Evolutionary conservation across 345 rosid species (phyloP).

Genomic region (Rhodomyrtus tomentosa): DNA sequence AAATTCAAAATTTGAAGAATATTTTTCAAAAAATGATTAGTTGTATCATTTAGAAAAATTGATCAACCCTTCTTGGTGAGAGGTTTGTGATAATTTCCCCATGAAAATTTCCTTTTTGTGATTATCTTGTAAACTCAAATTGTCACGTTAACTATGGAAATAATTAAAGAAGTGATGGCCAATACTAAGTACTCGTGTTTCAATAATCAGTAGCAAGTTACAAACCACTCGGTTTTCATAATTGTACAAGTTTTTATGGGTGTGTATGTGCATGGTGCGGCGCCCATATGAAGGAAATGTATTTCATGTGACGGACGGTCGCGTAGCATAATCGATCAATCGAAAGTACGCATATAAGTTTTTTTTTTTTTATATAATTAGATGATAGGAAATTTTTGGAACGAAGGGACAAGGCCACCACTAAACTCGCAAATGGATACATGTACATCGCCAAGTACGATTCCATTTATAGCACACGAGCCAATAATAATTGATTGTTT

Average conservation of each 20-base stretch:
- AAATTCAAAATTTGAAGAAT: background rate
- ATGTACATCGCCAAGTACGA: background rate
- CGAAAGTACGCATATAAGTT: background rate
- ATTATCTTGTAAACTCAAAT: background rate
- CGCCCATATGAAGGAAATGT: background rate
- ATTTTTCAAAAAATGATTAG: background rate
- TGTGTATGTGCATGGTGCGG: background rate
- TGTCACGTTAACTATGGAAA: background rate
- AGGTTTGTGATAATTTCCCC: background rate
- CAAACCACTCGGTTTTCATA: background rate
- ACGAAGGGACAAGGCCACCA: background rate
- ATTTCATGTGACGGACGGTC: background rate
- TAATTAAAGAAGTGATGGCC: background rate
- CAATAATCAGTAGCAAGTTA: background rate
- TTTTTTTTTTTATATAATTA: background rate
- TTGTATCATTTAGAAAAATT: background rate
- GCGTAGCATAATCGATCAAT: background rate
- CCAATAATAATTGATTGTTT: background rate
- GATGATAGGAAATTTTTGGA: background rate
- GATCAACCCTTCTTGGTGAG: fast-evolving
- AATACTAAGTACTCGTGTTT: background rate
- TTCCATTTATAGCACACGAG: background rate
- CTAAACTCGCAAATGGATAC: background rate
- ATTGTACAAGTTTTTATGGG: background rate
- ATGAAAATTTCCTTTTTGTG: background rate